phyloP scores from a whole-genome alignment of 2,329 filamentous ascomycete species.

The Aspergillus sojae region DNA sequence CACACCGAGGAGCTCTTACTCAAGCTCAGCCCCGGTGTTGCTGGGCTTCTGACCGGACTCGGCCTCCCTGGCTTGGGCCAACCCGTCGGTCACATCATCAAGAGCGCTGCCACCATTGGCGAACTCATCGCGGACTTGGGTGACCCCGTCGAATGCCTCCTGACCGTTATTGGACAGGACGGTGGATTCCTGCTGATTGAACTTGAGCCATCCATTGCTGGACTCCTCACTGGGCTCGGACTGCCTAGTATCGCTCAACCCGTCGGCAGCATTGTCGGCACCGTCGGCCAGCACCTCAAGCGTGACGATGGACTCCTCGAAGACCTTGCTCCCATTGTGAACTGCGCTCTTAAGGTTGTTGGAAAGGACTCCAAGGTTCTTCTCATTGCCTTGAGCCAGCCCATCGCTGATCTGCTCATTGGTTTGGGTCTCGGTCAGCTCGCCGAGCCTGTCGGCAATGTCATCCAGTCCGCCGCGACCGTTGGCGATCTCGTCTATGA shows the following conservation, averaged over 20 bases:
- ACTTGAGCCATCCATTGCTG: constrained; percentile 14
- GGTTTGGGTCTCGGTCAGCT: constrained; percentile 19
- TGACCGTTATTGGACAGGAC: constrained; percentile 24
- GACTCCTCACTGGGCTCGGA: constrained; percentile 14
- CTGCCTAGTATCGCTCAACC: constrained; percentile 1
- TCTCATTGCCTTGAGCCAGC: constrained; percentile 24
- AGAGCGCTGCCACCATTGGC: constrained; percentile 27
- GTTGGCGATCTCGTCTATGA: constrained; percentile 24
- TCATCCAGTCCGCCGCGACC: constrained; percentile 20
- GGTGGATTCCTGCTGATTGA: constrained; percentile 11
- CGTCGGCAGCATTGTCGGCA: constrained; percentile 12
- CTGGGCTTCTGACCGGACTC: constrained; percentile 31
- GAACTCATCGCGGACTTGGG: constrained; percentile 30
- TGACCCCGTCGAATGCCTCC: constrained; percentile 21
- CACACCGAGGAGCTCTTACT: constrained; percentile 31
- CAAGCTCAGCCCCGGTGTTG: constrained; percentile 32
- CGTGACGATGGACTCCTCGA: constrained; percentile 16
- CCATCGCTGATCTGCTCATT: constrained; percentile 20
- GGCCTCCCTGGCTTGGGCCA: constrained; percentile 27
- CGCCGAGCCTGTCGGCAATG: constrained; percentile 20
- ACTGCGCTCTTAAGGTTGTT: constrained; percentile 14
- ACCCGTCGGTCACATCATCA: constrained; percentile 31
- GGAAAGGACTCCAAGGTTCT: constrained; percentile 18
- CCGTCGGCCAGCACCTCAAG: constrained; percentile 18
- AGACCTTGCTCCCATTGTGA: constrained; percentile 11